Percentiles rank a stretch among this genome's conserved stretches.
Conservation (phyloP, 2,329 filamentous ascomycete genomes). For the Pseudogymnoascus sp. region DNA sequence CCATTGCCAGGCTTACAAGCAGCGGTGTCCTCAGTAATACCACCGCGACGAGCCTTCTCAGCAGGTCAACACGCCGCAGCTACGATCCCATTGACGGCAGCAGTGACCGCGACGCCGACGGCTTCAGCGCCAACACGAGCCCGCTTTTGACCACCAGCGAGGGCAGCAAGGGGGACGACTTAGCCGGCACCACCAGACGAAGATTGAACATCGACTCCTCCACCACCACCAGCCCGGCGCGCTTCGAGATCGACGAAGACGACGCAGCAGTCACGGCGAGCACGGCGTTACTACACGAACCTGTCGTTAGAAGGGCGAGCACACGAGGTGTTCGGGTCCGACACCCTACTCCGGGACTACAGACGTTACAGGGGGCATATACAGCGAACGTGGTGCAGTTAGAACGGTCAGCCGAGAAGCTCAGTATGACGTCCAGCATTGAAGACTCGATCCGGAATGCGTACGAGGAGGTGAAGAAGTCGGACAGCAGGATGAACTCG, state of each 20-base stretch:
- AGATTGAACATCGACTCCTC: constrained; percentile 14
- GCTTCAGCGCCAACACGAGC: constrained; percentile 2
- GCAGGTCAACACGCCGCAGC: constrained; percentile 1
- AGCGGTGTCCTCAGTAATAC: background rate
- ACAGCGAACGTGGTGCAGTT: constrained; percentile 63
- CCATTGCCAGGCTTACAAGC: background rate
- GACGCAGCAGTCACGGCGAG: background rate
- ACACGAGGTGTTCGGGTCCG: constrained; percentile 28
- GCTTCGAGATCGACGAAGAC: background rate
- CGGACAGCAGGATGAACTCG: constrained; percentile 59
- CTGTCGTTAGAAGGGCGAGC: background rate
- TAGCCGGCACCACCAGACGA: background rate
- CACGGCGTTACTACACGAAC: background rate
- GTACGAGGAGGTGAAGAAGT: constrained; percentile 62
- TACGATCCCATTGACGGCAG: constrained; percentile 1
- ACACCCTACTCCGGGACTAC: constrained; percentile 56
- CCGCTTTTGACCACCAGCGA: background rate
- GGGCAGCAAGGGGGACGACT: background rate
- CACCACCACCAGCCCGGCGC: constrained; percentile 12
- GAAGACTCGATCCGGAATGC: constrained; percentile 70
- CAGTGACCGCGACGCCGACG: background rate
- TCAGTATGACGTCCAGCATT: constrained; percentile 66
- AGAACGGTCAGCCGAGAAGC: constrained; percentile 66
- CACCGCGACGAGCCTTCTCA: background rate
- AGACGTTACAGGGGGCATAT: constrained; percentile 53